Conservation (phyloP, 2,329 filamentous ascomycete species). For the Nemania abortiva region DNA sequence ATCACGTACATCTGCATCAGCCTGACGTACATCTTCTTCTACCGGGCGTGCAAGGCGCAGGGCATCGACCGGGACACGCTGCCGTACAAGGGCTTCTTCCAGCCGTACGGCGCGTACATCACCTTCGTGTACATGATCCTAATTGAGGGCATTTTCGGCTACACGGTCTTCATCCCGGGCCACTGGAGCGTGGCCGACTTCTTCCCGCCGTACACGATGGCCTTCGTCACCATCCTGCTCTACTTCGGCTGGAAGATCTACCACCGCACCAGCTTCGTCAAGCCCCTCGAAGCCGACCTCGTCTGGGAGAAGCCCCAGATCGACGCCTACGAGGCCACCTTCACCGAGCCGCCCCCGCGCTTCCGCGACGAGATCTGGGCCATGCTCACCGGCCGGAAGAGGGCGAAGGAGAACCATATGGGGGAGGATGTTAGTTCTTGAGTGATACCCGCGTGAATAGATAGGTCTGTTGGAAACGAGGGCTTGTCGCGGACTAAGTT, state of each 20-base stretch:
- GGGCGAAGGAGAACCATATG: conserved; percentile 41
- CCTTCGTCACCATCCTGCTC: conserved; percentile 60
- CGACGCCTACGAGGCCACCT: conserved; percentile 64
- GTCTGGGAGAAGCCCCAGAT: conserved; percentile 71
- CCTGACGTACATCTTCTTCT: conserved; percentile 70
- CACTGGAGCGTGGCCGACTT: conserved; percentile 53
- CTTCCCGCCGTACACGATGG: conserved; percentile 65
- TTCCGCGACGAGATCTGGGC: conserved; percentile 62
- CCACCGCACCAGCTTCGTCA: conserved; percentile 68
- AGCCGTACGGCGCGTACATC: conserved; percentile 68
- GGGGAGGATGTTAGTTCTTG: conserved; percentile 39
- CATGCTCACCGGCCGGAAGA: conserved; percentile 53
- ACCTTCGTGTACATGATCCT: conserved; percentile 57
- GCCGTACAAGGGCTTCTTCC: conserved; percentile 69
- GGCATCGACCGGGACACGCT: conserved; percentile 64
- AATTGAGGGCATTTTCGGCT: conserved; percentile 67
- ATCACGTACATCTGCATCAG: conserved; percentile 74
- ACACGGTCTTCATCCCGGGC: conserved; percentile 60
- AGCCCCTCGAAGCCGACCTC: conserved; percentile 67
- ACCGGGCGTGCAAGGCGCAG: conserved; percentile 64
- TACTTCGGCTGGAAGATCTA: conserved; percentile 74
- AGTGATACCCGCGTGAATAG: background rate
- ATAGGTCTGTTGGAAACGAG: conserved; percentile 13
- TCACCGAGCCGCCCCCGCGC: conserved; percentile 58
- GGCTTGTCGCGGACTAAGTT: background rate